These are phyloP conservation scores for Coprinellus micaceus DNA, from an alignment of 768 basidiomycete genomes.

Conservation along the genomic window DNA sequence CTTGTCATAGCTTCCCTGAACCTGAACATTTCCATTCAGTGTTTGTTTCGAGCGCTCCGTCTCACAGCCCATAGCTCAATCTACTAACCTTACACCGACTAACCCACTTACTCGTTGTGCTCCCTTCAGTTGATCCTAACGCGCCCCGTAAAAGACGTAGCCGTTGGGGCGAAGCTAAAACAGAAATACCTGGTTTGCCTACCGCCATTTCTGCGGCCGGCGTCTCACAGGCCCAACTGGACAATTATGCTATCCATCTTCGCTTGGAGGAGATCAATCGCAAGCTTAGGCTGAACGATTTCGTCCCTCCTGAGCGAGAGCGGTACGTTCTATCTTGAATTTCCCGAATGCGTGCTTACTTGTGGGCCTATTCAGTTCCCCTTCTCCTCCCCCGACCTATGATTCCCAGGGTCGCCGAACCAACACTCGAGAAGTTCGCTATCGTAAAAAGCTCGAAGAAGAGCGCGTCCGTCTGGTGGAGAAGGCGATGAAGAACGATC, in stretches of 20 bases:
- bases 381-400: conserved; percentile 96
- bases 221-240: conserved; percentile 92
- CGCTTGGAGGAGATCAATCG: conserved; percentile 97
- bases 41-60: conserved; percentile 21
- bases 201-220: conserved; percentile 92
- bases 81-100: conserved; percentile 50
- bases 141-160: conserved; percentile 93
- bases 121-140: conserved; percentile 69
- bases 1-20: background rate
- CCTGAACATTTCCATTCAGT: conserved; percentile 15
- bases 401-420: conserved; percentile 97
- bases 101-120: conserved; percentile 47
- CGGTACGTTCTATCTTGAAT: conserved; percentile 46
- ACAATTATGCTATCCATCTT: conserved; percentile 95
- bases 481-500: conserved; percentile 94
- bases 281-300: conserved; percentile 90
- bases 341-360: background rate
- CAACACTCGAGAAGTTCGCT: conserved; percentile 97
- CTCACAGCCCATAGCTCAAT: conserved; percentile 17
- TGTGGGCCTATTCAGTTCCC: conserved; percentile 54
- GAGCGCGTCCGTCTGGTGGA: conserved; percentile 92
- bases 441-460: conserved; percentile 91
- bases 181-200: conserved; percentile 88
- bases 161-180: conserved; percentile 94
- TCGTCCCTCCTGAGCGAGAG: conserved; percentile 92